These are phyloP conservation scores for Myriosclerotinia curreyana DNA, from an alignment of 2,329 filamentous ascomycete species.

Conservation along the genomic window DNA sequence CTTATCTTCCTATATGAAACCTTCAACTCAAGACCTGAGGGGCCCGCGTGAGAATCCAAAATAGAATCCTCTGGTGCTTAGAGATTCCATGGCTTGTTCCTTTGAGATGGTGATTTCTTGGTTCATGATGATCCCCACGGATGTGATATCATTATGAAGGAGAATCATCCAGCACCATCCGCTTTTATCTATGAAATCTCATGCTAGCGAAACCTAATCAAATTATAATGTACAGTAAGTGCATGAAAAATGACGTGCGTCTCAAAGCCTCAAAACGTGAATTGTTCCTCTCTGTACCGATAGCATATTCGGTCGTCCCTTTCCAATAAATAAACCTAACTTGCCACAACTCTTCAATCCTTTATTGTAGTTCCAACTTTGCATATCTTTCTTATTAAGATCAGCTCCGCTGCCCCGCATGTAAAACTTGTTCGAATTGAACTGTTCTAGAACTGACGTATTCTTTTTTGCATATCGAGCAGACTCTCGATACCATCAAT, in stretches of 20 bases:
- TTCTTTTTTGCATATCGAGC: conserved; percentile 27
- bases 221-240: conserved; percentile 20
- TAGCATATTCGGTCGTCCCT: conserved; percentile 38
- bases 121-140: conserved; percentile 45
- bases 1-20: too few species aligned
- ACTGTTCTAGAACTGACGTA: conserved; percentile 43
- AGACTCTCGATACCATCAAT: neutral
- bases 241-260: conserved; percentile 24
- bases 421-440: conserved; percentile 48
- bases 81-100: conserved; percentile 38
- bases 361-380: conserved; percentile 48
- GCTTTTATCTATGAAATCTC: conserved; percentile 42
- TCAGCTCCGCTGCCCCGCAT: conserved; percentile 49
- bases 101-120: conserved; percentile 41
- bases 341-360: conserved; percentile 49
- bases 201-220: neutral
- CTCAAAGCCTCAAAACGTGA: conserved; percentile 46
- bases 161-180: conserved; percentile 53
- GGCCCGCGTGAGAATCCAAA: conserved; percentile 39
- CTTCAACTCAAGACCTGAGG: conserved; percentile 38
- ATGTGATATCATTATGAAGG: conserved; percentile 46
- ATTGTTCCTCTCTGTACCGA: conserved; percentile 41
- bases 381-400: conserved; percentile 47
- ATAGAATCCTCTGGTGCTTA: conserved; percentile 40
- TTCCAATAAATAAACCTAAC: conserved; percentile 52